Evolutionary conservation across 768 basidiomycete genomes (phyloP).

Genomic region (Omphalotus guepiniiformis): DNA sequence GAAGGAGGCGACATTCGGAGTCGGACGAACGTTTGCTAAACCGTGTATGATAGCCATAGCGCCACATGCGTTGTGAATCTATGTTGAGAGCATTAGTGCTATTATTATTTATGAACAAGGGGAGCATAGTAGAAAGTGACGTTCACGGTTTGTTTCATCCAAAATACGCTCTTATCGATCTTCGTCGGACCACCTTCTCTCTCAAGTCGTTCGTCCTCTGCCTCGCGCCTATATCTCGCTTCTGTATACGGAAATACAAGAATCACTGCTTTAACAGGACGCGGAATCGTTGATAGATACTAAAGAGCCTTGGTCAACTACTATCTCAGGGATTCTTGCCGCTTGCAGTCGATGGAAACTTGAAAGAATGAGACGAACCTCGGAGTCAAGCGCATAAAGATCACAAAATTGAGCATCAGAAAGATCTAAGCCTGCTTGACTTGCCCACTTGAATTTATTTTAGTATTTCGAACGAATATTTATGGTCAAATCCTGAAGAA

Average conservation of each 20-base stretch:
- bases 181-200: constrained; percentile 22
- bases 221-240: constrained; percentile 4
- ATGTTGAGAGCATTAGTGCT: not conserved
- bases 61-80: not conserved
- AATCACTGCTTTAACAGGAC: constrained; percentile 58
- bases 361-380: not conserved
- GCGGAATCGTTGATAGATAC: constrained; percentile 50
- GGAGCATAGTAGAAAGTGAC: not conserved
- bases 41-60: not conserved
- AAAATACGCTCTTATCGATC: not conserved
- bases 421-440: constrained; percentile 37
- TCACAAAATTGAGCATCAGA: constrained; percentile 39
- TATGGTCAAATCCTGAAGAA: constrained; percentile 14
- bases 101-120: too few relatives aligned
- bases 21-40: not conserved
- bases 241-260: constrained; percentile 58
- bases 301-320: constrained; percentile 38
- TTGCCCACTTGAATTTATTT: too few relatives aligned
- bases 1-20: too few relatives aligned
- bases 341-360: too few relatives aligned
- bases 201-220: not conserved
- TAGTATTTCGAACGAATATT: too few relatives aligned
- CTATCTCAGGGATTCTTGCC: not conserved
- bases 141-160: not conserved
- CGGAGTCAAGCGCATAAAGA: constrained; percentile 42